phyloP scores from a whole-genome alignment of 1,284 basidiomycete genomes.

The Psilocybe mexicana region DNA sequence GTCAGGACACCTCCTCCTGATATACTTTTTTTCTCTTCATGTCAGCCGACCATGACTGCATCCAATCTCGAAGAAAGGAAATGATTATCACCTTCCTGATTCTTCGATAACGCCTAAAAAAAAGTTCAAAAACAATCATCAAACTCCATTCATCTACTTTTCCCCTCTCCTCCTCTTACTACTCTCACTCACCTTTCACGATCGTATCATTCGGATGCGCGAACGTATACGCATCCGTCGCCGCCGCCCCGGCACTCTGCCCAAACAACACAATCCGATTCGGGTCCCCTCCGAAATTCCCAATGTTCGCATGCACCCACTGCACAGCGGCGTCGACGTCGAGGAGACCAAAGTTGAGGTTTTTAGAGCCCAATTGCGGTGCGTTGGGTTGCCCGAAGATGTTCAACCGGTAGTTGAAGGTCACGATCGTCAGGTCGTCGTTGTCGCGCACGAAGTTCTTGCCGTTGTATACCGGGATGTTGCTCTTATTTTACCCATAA shows the following conservation, averaged over 20 bases:
- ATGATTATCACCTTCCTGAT: constrained; percentile 32
- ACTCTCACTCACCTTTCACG: constrained; percentile 14
- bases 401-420: constrained; percentile 36
- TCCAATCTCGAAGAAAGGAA: background rate
- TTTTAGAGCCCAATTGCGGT: constrained; percentile 29
- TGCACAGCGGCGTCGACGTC: constrained; percentile 32
- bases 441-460: constrained; percentile 33
- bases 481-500: constrained; percentile 23
- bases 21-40: background rate
- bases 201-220: constrained; percentile 31
- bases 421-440: constrained; percentile 34
- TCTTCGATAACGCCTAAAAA: constrained; percentile 33
- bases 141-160: too few relatives aligned
- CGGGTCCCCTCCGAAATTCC: constrained; percentile 37
- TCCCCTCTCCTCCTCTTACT: too few relatives aligned
- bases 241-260: constrained; percentile 34
- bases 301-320: constrained; percentile 38
- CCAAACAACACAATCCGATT: constrained; percentile 34
- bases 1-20: constrained; percentile 8
- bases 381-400: constrained; percentile 36
- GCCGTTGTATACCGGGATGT: constrained; percentile 29
- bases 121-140: background rate
- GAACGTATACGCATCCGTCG: constrained; percentile 33
- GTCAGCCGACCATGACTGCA: background rate
- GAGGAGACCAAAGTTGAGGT: constrained; percentile 33